Evolutionary conservation across 441 rosid genomes (phyloP).

Genomic region (Arabidopsis lyrata): DNA sequence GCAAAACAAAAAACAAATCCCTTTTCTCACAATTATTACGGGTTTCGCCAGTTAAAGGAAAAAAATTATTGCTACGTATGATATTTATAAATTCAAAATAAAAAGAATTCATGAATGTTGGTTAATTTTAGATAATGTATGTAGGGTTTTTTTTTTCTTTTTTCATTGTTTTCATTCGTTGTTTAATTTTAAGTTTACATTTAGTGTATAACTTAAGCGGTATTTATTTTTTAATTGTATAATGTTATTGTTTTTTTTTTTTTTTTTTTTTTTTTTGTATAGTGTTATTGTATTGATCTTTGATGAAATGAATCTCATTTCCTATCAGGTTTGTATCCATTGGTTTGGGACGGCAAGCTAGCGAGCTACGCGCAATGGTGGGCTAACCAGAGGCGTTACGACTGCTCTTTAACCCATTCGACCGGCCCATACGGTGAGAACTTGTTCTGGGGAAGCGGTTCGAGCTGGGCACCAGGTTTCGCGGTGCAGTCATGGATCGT

Average conservation of each 20-base stretch:
- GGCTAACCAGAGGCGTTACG: conserved; percentile 57
- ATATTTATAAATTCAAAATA: too few species aligned
- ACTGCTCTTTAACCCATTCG: conserved; percentile 64
- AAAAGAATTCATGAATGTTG: too few species aligned
- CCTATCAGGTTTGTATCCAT: conserved; percentile 46
- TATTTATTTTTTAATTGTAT: too few species aligned
- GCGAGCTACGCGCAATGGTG: conserved; percentile 57
- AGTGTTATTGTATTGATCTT: background rate
- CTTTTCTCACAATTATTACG: too few species aligned
- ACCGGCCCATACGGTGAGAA: conserved; percentile 74
- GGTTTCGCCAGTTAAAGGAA: too few species aligned
- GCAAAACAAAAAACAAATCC: too few species aligned
- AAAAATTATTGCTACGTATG: too few species aligned
- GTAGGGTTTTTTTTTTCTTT: too few species aligned
- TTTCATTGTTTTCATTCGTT: too few species aligned
- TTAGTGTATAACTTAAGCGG: too few species aligned
- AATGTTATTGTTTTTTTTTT: background rate
- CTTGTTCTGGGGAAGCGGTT: conserved; percentile 76
- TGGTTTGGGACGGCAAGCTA: conserved; percentile 56
- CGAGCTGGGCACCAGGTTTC: conserved; percentile 55
- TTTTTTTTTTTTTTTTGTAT: too few species aligned
- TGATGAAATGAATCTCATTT: conserved; percentile 4
- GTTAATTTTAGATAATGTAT: too few species aligned
- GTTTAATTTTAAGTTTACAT: background rate
- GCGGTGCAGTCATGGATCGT: conserved; percentile 60